These are phyloP conservation scores for Limnanthes douglasii DNA, from an alignment of 345 rosid species.

Conservation along the genomic window DNA sequence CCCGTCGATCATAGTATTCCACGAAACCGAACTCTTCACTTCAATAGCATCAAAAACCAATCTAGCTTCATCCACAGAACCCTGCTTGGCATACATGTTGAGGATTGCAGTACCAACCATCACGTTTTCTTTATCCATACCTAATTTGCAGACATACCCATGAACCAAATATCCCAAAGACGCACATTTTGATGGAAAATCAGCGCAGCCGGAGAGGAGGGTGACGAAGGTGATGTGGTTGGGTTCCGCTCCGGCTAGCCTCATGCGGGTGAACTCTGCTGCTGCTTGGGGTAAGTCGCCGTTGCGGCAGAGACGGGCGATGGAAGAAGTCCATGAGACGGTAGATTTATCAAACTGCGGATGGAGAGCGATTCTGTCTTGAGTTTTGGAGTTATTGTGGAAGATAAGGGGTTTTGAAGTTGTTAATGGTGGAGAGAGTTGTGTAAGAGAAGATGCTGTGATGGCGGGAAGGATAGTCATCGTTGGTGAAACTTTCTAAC, in stretches of 20 bases:
- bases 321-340: conserved; percentile 63
- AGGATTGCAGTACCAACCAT: conserved; percentile 60
- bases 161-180: conserved; percentile 39
- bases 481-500: too few relatives aligned
- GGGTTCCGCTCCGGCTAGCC: conserved; percentile 34
- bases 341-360: conserved; percentile 12
- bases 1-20: conserved; percentile 73
- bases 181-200: conserved; percentile 17
- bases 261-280: conserved; percentile 38
- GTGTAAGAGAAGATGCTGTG: conserved; percentile 10
- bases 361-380: conserved; percentile 7
- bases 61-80: conserved; percentile 26
- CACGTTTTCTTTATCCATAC: conserved; percentile 28
- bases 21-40: conserved; percentile 33
- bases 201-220: conserved; percentile 38
- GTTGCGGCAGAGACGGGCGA: conserved; percentile 41
- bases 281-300: conserved; percentile 42
- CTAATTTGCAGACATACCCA: conserved; percentile 43
- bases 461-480: conserved; percentile 31
- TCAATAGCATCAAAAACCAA: conserved; percentile 39
- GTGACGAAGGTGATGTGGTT: conserved; percentile 47
- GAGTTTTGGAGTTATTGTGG: conserved; percentile 7
- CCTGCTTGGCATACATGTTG: conserved; percentile 43
- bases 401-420: conserved; percentile 3
- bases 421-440: background rate